Evolutionary conservation across 768 basidiomycete genomes (phyloP), one percentile per base, ranked within the genome.

Genomic region (Boletus speciosus): DNA sequence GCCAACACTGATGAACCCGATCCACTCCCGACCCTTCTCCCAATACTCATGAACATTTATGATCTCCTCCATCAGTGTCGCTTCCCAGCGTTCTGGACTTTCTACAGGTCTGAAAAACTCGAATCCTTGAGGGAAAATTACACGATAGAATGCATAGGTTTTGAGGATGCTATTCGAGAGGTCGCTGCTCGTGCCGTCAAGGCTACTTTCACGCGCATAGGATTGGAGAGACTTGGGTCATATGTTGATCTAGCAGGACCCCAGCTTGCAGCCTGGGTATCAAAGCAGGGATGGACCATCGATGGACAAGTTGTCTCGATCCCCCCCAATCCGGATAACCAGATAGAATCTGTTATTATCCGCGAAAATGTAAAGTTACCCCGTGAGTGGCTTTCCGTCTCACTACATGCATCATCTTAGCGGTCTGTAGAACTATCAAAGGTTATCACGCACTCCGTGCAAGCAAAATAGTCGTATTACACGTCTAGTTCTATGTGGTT

Each of bases 301-400:
- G 81, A 90, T 15, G 76, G 75, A 1, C 79, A 78, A 7, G 80
- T 84, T n/a, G 76, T 92, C 48, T 74, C 70, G 15, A 75, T 93
- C 51, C 91, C 92, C 23, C 80, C 84, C 41, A 93, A 93, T 69
- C 86, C 87, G 14, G 91, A 93, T 71, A 93, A 93, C 69, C 89
- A 90, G 64, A 89, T 93, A 61, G 85, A 88, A 63, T 88, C 91
- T 0, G 87, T 88, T 1, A 79, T 93, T 46, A 86, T 92, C 25
- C 89, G 90, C 69, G 91, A 93, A 71, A 81, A 78, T 61, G 85
- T 93, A 64, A 86, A 84, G 67, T 75, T 93, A 58, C 82, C 85
- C 54, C 91, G 91, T 92, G 73, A 60, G 90, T 77, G 21, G 14
- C 36, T 11, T 56, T 52, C 27, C 44, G 16, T 27, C 36, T 25